These are phyloP conservation scores for Saturnispora halmiae DNA, from an alignment of 805 yeast species.

Conservation along the genomic window DNA sequence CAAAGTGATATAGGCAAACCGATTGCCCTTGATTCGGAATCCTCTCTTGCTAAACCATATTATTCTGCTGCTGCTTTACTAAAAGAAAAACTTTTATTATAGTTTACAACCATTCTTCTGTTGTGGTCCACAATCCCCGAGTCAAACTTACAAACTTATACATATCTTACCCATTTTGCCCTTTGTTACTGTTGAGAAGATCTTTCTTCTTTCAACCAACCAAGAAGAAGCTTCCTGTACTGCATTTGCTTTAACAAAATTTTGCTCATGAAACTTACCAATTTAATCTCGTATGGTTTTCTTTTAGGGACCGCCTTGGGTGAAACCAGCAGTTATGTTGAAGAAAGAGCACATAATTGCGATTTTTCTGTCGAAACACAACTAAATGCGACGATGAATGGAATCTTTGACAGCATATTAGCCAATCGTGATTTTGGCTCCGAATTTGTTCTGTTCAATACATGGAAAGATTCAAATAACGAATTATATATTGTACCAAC, in stretches of 20 bases:
- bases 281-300: background rate
- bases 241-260: background rate
- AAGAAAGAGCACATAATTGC: background rate
- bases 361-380: constrained; percentile 2
- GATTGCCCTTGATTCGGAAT: constrained; percentile 37
- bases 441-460: constrained; percentile 16
- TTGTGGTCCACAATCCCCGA: too few relatives aligned
- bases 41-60: constrained; percentile 35
- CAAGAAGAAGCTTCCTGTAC: background rate
- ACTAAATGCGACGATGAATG: constrained; percentile 6
- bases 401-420: constrained; percentile 18
- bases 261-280: constrained; percentile 1
- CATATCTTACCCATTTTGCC: too few relatives aligned
- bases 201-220: background rate
- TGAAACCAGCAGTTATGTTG: background rate
- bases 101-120: too few relatives aligned
- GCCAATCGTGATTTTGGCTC: constrained; percentile 15
- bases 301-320: background rate
- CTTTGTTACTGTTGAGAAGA: background rate
- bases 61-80: constrained; percentile 38
- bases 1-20: constrained; percentile 63
- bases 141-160: too few relatives aligned
- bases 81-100: constrained; percentile 7
- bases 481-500: constrained; percentile 21
- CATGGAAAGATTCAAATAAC: constrained; percentile 24